These are phyloP conservation scores for Artemisia argyi DNA, from an alignment of 129 eudicot genomes.

Conservation along the genomic window DNA sequence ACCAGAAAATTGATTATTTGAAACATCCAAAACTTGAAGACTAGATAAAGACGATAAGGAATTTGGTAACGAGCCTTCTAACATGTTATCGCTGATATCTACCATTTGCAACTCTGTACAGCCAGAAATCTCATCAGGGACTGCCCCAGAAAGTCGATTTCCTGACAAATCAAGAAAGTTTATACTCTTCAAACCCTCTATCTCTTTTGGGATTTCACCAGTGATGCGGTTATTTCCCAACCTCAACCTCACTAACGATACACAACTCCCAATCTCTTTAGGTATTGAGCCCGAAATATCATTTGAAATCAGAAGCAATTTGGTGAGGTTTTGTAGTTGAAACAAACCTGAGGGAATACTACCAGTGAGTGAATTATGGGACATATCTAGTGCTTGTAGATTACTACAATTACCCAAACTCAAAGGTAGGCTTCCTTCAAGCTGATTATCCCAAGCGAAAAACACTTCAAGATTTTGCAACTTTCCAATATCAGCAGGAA, in stretches of 20 bases:
- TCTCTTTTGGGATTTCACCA: slow-evolving; percentile 46
- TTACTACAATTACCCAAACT: slow-evolving; percentile 42
- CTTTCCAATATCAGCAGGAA: slow-evolving; percentile 43
- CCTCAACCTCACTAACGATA: slow-evolving; percentile 39
- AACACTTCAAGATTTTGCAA: slow-evolving; percentile 47
- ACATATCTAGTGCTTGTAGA: slow-evolving; percentile 47
- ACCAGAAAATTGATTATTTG: slow-evolving; percentile 44
- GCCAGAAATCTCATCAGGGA: slow-evolving; percentile 46
- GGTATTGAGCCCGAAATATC: slow-evolving; percentile 48
- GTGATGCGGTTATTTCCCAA: slow-evolving; percentile 46
- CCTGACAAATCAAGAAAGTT: slow-evolving; percentile 51
- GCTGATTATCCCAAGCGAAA: slow-evolving; percentile 65
- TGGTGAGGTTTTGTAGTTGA: slow-evolving; percentile 48
- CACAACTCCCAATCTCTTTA: slow-evolving; percentile 42
- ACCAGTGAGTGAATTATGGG: slow-evolving; percentile 50
- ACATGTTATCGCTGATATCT: slow-evolving; percentile 44
- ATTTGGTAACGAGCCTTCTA: slow-evolving; percentile 43
- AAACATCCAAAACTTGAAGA: slow-evolving; percentile 54
- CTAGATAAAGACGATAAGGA: slow-evolving; percentile 42
- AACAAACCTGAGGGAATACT: slow-evolving; percentile 42
- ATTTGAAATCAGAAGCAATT: slow-evolving; percentile 51
- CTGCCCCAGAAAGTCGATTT: slow-evolving; percentile 46
- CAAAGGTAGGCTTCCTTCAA: slow-evolving; percentile 43
- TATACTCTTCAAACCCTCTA: slow-evolving; percentile 39
- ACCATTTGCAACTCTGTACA: slow-evolving; percentile 51